Conservation (phyloP, 495 filamentous ascomycete species). For the Oleoguttula mirabilis region DNA sequence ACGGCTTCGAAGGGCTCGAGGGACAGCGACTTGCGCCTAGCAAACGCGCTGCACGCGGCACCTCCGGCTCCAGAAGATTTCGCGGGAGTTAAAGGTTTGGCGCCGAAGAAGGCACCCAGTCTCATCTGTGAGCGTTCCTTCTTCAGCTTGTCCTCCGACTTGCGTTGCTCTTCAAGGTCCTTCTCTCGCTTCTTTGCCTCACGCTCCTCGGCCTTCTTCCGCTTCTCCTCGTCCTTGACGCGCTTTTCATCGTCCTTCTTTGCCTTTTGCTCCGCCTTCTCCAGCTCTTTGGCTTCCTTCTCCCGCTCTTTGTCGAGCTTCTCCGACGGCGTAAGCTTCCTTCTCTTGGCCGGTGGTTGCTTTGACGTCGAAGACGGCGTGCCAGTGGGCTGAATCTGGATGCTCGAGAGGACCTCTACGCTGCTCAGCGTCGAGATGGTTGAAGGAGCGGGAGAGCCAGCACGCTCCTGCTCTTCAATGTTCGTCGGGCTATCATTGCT, state of each 20-base stretch:
- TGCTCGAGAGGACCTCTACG: not conserved
- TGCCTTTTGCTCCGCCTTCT: conserved; percentile 25
- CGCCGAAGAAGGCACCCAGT: conserved; percentile 17
- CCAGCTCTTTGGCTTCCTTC: conserved; percentile 41
- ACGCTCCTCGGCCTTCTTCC: conserved; percentile 26
- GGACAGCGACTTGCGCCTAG: conserved; percentile 22
- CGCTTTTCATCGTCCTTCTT: conserved; percentile 30
- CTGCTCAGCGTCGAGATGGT: conserved; percentile 19
- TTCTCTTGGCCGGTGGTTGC: conserved; percentile 25
- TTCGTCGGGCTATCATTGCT: conserved; percentile 19
- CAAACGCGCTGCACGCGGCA: not conserved
- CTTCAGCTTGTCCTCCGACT: conserved; percentile 56
- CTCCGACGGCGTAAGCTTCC: conserved; percentile 33
- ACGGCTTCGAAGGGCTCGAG: conserved; percentile 22
- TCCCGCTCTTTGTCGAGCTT: conserved; percentile 38
- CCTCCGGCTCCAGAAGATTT: not conserved
- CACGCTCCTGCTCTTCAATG: conserved; percentile 3
- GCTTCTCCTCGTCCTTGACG: conserved; percentile 30
- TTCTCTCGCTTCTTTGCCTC: conserved; percentile 39
- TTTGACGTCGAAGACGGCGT: not conserved
- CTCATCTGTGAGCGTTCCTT: conserved; percentile 43
- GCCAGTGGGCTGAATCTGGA: not conserved
- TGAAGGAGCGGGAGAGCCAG: conserved; percentile 11
- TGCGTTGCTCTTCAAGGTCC: conserved; percentile 42
- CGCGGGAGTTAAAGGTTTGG: conserved; percentile 9